Percentiles rank a stretch among this genome's conserved stretches.
Conservation (phyloP, 768 basidiomycete species). For the Rhodotorula diobovata region DNA sequence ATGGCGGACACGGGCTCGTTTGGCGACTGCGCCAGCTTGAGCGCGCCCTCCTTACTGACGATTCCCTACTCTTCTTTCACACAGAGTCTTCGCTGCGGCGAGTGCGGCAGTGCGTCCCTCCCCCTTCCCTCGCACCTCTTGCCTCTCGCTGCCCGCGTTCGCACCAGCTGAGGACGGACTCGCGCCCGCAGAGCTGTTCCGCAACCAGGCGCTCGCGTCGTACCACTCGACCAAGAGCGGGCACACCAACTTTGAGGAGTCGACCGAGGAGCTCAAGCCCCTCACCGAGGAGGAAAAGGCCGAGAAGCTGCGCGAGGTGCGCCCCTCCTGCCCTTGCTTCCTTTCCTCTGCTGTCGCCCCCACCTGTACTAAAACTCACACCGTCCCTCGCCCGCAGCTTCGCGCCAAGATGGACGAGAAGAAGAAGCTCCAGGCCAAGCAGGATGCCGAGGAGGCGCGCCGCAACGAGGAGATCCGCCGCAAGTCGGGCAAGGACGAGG, state of each 20-base stretch:
- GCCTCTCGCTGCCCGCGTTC: not conserved
- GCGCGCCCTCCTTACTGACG: too few species aligned
- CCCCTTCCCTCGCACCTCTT: not conserved
- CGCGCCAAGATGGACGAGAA: conserved; percentile 74
- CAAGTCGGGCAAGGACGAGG: conserved; percentile 79
- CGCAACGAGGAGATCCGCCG: conserved; percentile 73
- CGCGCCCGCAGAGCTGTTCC: conserved; percentile 61
- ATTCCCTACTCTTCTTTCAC: too few species aligned
- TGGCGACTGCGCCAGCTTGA: not conserved
- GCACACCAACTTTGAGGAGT: conserved; percentile 93
- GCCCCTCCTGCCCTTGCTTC: not conserved
- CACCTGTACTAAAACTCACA: not conserved
- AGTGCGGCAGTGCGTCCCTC: conserved; percentile 38
- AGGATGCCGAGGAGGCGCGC: conserved; percentile 65
- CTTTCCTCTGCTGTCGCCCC: not conserved
- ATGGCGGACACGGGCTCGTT: too few species aligned
- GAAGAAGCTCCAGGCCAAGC: conserved; percentile 63
- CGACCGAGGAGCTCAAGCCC: conserved; percentile 92
- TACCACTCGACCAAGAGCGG: conserved; percentile 59
- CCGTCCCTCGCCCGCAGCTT: conserved; percentile 48
- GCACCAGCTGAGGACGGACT: too few species aligned
- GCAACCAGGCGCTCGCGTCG: conserved; percentile 67
- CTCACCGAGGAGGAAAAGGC: conserved; percentile 91
- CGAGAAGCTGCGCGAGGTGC: conserved; percentile 64
- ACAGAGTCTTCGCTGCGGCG: conserved; percentile 38